Evolutionary conservation across 2,329 filamentous ascomycete species (phyloP).

Genomic region (Lecanicillium sp.): DNA sequence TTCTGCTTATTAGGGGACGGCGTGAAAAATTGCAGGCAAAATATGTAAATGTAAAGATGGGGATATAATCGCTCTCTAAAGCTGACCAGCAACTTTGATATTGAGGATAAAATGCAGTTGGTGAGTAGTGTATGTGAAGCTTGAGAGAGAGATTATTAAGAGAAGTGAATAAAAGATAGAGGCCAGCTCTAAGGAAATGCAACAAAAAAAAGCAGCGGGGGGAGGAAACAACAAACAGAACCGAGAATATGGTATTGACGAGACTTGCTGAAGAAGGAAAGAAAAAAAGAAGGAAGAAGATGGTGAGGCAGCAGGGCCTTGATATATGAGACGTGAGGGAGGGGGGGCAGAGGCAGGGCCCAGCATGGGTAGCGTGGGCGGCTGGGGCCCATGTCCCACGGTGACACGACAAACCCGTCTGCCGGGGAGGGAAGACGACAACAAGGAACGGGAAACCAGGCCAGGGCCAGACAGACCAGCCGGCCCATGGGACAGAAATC

Average conservation of each 20-base stretch:
- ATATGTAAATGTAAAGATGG: conserved; percentile 17
- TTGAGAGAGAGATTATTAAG: conserved; percentile 29
- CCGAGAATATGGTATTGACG: conserved; percentile 26
- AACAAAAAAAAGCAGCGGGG: conserved; percentile 33
- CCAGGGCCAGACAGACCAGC: background rate
- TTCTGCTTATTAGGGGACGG: conserved; percentile 38
- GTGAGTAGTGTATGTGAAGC: conserved; percentile 17
- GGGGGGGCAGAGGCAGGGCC: background rate
- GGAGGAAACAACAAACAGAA: conserved; percentile 36
- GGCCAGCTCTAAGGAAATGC: conserved; percentile 46
- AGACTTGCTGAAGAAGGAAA: conserved; percentile 50
- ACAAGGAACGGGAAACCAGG: background rate
- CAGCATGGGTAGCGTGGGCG: background rate
- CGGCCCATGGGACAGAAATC: background rate
- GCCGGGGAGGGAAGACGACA: background rate
- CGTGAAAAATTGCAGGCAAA: conserved; percentile 24
- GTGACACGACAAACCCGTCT: background rate
- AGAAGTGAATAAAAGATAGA: conserved; percentile 34
- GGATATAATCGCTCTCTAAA: conserved; percentile 27
- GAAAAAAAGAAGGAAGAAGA: conserved; percentile 32
- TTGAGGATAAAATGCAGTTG: conserved; percentile 15
- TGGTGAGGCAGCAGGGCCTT: conserved; percentile 28
- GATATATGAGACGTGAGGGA: conserved; percentile 8
- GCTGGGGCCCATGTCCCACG: background rate
- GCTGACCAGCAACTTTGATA: conserved; percentile 36